Evolutionary conservation across 164 flowering plant species (phyloP).

Genomic region (Umbilicus rupestris): DNA sequence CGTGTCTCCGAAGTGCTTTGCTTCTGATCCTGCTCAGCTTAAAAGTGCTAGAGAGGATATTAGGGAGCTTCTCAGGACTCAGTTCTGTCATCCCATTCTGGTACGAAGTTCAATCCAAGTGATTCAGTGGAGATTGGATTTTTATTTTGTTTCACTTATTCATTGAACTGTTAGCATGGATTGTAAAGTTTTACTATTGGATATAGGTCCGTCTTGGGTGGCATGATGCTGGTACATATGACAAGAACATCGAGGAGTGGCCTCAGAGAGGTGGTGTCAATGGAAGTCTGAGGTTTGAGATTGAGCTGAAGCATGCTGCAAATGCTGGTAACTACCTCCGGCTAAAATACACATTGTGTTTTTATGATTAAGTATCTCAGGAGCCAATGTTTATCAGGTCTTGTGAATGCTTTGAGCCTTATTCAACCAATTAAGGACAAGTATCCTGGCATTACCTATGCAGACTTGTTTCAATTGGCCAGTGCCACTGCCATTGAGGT

Average conservation of each 20-base stretch:
- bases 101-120: conserved; percentile 21
- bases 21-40: conserved; percentile 70
- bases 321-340: conserved; percentile 66
- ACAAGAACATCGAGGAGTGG: conserved; percentile 88
- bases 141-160: neutral
- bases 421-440: conserved; percentile 87
- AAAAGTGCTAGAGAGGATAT: conserved; percentile 79
- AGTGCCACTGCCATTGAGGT: conserved; percentile 99
- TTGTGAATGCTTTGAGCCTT: conserved; percentile 83
- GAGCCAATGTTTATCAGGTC: conserved; percentile 44
- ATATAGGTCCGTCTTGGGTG: conserved; percentile 88
- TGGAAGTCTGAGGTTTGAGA: conserved; percentile 88
- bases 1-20: conserved; percentile 36
- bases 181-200: neutral
- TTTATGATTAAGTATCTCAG: conserved; percentile 13
- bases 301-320: conserved; percentile 91
- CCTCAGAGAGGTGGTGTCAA: conserved; percentile 93
- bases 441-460: conserved; percentile 74
- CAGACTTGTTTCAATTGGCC: conserved; percentile 92
- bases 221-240: conserved; percentile 98
- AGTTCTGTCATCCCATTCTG: conserved; percentile 79
- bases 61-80: conserved; percentile 55
- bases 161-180: neutral
- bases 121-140: neutral
- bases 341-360: neutral